phyloP scores from a whole-genome alignment of 352 stramenopile species.

The Phytophthora litchii region DNA sequence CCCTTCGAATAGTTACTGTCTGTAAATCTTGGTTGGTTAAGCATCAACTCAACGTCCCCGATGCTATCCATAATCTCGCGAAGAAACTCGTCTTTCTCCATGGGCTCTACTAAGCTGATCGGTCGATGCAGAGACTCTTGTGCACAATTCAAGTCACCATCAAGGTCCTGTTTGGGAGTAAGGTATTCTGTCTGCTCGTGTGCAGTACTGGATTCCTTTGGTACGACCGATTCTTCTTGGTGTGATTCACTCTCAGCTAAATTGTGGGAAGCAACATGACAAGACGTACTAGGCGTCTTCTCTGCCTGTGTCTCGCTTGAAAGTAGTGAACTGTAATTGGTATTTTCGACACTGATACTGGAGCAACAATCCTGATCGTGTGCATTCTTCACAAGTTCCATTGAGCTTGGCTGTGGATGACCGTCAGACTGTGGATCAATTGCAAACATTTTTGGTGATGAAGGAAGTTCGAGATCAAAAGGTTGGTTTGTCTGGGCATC shows the following conservation, averaged over 20 bases:
- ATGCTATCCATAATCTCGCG: conserved; percentile 68
- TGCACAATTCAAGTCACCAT: background rate
- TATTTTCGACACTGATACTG: background rate
- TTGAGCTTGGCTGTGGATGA: background rate
- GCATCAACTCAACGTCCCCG: conserved; percentile 57
- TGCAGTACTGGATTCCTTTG: background rate
- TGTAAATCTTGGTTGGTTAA: conserved; percentile 41
- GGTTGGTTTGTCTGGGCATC: conserved; percentile 30
- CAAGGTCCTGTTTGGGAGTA: background rate
- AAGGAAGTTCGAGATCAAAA: conserved; percentile 13
- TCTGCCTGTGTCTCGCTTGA: background rate
- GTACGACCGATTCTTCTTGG: background rate
- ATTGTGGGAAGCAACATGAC: background rate
- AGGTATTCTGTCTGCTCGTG: background rate
- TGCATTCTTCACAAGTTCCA: background rate
- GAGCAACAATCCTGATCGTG: background rate
- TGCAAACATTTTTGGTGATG: background rate
- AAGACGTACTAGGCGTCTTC: background rate
- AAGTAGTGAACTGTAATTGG: background rate
- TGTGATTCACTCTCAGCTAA: background rate
- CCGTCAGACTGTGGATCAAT: background rate
- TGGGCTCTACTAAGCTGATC: conserved; percentile 11
- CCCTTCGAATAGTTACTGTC: conserved; percentile 13
- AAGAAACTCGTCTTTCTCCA: conserved; percentile 53
- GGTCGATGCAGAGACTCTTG: background rate